Evolutionary conservation across 306 rosid species (phyloP), one percentile per base, ranked within the genome.

Genomic region (Inga leiocalycina): DNA sequence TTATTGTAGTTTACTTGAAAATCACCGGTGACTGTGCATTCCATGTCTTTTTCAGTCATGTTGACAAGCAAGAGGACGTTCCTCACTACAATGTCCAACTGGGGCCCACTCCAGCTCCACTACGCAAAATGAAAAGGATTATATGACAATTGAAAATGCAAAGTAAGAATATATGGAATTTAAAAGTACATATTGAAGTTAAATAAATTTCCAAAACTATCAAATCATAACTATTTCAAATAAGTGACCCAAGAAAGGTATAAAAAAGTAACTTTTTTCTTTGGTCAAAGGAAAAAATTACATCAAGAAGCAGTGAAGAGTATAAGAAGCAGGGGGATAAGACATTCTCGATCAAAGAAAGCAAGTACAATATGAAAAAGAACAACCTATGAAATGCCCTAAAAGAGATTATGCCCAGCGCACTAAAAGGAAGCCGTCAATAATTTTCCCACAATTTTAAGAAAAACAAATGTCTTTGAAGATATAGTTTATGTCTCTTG

Each of bases 21-120:
- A 73, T 89, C 85, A 27, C 97, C 87, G 19, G 72, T 71, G 81
- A 92, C 71, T 78, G 89, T 88, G 85, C 91, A 83, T 48, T 96
- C 92, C 32, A 87, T 72, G 82, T 75, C 88, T 84, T 85, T 89
- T 83, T 85, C 88, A 74, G 84, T 75, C 61, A 80, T 77, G 62
- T 81, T 87, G 69, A 74, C 88, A 85, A 74, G 87, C 89, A 93
- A 74, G 81, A 86, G 85, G 77, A 92, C 52, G 87, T 91, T 90
- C 86, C 91, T 85, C 74, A 91, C 72, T 52, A 93, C 88, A 85
- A 92, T 75, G 72, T 96, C 97, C 88, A 96, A 78, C 82, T 92
- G 91, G 10, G 99, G 94, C 82, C 96, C 95, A 79, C 92, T 90
- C 84, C 90, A 88, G 84, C 92, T 92, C 98, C 97, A 93, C 99